These are phyloP conservation scores for Geranium brycei DNA, from an alignment of 345 rosid genomes.

Conservation along the genomic window DNA sequence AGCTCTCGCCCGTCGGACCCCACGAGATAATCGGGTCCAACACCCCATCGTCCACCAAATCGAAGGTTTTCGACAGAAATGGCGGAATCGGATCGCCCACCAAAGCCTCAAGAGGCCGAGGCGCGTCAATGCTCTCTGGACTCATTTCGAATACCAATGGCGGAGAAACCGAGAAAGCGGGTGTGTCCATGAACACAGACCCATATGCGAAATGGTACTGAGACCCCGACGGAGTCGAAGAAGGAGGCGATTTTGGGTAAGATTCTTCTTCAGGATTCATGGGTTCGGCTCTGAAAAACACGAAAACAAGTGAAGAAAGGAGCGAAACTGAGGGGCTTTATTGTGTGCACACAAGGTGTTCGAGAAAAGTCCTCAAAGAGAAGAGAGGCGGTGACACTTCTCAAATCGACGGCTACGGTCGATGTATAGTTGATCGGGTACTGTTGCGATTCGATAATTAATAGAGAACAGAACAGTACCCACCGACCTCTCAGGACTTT, in stretches of 20 bases:
- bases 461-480: too few relatives aligned
- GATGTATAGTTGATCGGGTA: too few relatives aligned
- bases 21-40: conserved; percentile 80
- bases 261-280: background rate
- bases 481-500: too few relatives aligned
- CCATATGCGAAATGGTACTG: background rate
- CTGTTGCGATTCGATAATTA: too few relatives aligned
- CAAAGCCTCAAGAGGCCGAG: conserved; percentile 47
- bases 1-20: conserved; percentile 62
- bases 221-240: background rate
- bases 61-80: conserved; percentile 71
- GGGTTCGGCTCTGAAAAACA: background rate
- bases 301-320: background rate
- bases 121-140: conserved; percentile 13
- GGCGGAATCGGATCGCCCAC: conserved; percentile 65
- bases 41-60: conserved; percentile 62
- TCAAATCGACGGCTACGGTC: too few relatives aligned
- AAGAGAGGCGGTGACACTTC: too few relatives aligned
- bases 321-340: background rate
- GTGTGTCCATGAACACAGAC: background rate
- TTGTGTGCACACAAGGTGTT: background rate
- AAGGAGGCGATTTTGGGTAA: background rate
- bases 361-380: background rate
- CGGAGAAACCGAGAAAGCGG: too few relatives aligned
- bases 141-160: too few relatives aligned